Evolutionary conservation across 139 green algal genomes (phyloP).

Genomic region (Picochlorum costavermella): DNA sequence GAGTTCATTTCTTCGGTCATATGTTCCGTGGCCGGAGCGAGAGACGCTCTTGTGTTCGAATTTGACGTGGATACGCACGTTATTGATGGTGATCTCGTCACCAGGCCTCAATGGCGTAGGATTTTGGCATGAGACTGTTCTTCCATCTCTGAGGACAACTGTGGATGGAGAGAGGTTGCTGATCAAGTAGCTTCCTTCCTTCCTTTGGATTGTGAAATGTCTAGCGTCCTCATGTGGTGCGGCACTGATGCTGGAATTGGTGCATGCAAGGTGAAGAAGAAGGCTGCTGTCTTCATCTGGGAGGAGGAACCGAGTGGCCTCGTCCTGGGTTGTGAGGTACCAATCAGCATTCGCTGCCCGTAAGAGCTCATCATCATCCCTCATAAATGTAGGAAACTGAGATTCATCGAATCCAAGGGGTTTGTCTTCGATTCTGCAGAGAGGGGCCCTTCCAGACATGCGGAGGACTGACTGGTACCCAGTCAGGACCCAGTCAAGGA

Average conservation of each 20-base stretch:
- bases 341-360: slow-evolving; percentile 52
- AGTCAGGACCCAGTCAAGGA: slow-evolving; percentile 77
- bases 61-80: slow-evolving; percentile 46
- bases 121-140: neutral
- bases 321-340: slow-evolving; percentile 47
- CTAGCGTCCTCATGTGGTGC: neutral
- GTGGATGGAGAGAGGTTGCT: slow-evolving; percentile 19
- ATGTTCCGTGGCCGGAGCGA: slow-evolving; percentile 8
- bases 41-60: slow-evolving; percentile 43
- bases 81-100: slow-evolving; percentile 50
- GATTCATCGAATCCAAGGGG: slow-evolving; percentile 47
- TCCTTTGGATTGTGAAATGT: slow-evolving; percentile 9
- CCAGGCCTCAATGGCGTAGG: slow-evolving; percentile 11
- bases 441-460: slow-evolving; percentile 3
- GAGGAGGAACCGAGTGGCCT: slow-evolving; percentile 11
- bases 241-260: neutral
- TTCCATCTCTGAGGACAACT: neutral
- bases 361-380: slow-evolving; percentile 56
- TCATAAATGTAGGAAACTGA: slow-evolving; percentile 54
- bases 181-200: slow-evolving; percentile 32
- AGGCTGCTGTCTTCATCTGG: neutral
- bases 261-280: neutral
- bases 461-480: slow-evolving; percentile 54
- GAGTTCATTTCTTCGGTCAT: neutral
- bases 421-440: slow-evolving; percentile 49